Evolutionary conservation across 371 early-diverging fungal genomes (phyloP).

Genomic region (Zopfochytrium polystomum): DNA sequence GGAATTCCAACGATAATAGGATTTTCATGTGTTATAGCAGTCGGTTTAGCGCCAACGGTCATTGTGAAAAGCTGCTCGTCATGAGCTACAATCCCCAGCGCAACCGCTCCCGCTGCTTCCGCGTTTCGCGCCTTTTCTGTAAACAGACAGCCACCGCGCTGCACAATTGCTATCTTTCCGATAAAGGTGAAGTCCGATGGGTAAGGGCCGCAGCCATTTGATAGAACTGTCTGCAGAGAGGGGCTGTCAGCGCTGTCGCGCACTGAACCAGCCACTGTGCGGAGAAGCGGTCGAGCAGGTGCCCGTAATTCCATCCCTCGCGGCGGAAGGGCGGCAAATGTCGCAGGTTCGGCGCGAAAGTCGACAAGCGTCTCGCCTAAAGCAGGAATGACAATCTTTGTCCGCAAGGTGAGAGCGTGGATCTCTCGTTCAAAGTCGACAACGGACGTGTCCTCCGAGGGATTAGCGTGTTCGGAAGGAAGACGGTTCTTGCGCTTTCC

Average conservation of each 20-base stretch:
- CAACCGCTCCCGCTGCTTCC: conserved; percentile 43
- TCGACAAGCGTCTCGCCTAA: conserved; percentile 6
- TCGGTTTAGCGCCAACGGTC: conserved; percentile 9
- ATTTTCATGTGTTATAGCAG: background rate
- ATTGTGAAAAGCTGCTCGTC: conserved; percentile 15
- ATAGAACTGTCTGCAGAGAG: background rate
- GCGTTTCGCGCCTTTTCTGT: conserved; percentile 37
- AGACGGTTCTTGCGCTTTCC: too few species aligned
- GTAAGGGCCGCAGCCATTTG: conserved; percentile 27
- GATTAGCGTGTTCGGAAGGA: background rate
- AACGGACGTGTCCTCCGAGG: background rate
- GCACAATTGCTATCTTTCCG: conserved; percentile 28
- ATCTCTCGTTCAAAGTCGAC: background rate
- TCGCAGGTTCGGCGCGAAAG: conserved; percentile 10
- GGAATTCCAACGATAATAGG: conserved; percentile 3
- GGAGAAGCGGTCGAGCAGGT: conserved; percentile 6
- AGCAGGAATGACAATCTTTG: background rate
- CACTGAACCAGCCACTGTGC: conserved; percentile 2
- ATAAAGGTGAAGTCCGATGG: conserved; percentile 8
- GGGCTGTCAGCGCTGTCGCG: background rate
- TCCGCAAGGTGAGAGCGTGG: background rate
- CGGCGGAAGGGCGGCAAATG: conserved; percentile 13
- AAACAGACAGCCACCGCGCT: conserved; percentile 44
- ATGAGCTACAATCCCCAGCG: conserved; percentile 28
- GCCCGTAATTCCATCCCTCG: background rate